A percentile compares a stretch with the other conserved stretches of the same genome.
These are phyloP conservation scores for Rhododendron kiyosumense DNA, from an alignment of 148 eudicot species.

Conservation along the genomic window DNA sequence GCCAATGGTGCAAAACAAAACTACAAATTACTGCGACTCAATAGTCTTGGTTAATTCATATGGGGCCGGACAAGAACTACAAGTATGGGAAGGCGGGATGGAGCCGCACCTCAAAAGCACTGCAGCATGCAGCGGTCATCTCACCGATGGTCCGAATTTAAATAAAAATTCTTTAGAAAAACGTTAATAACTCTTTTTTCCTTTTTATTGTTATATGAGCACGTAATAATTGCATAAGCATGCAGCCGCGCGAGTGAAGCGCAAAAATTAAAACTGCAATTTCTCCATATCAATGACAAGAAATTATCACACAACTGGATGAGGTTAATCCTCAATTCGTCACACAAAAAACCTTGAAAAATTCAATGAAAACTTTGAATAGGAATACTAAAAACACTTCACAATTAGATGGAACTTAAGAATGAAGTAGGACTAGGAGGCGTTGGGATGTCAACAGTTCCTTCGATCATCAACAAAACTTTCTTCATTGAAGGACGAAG, in stretches of 20 bases:
- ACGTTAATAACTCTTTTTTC: too few species aligned
- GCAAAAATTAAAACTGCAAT: too few species aligned
- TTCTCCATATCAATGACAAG: not conserved
- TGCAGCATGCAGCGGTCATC: too few species aligned
- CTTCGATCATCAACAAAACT: slow-evolving; percentile 8
- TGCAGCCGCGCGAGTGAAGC: not conserved
- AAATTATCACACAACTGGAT: not conserved
- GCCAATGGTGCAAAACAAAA: too few species aligned
- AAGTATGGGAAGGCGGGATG: too few species aligned
- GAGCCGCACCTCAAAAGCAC: too few species aligned
- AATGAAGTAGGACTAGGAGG: slow-evolving; percentile 1
- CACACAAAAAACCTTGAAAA: not conserved
- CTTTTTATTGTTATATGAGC: too few species aligned
- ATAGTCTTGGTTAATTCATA: too few species aligned
- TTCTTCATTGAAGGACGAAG: slow-evolving; percentile 11
- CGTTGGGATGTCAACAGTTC: not conserved
- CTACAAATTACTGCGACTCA: too few species aligned
- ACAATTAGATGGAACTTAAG: not conserved
- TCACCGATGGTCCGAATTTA: too few species aligned
- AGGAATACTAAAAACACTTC: not conserved
- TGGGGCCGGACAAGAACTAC: too few species aligned
- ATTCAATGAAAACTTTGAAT: not conserved
- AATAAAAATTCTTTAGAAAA: too few species aligned
- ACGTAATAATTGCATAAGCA: not conserved
- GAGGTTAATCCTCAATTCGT: not conserved